phyloP scores from a whole-genome alignment of 2,329 filamentous ascomycete genomes.

The Fusarium chlamydosporum region DNA sequence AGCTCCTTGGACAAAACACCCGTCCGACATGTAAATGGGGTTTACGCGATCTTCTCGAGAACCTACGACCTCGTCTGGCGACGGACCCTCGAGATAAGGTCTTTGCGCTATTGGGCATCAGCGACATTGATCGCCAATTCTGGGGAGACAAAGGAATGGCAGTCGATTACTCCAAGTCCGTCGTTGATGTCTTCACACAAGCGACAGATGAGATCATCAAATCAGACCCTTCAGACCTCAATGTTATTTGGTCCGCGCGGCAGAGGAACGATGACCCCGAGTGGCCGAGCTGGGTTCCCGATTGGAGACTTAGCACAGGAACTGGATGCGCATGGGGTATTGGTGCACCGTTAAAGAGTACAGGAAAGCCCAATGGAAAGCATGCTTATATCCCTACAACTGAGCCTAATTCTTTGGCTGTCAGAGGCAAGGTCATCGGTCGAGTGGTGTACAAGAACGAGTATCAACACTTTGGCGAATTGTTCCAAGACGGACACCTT shows the following conservation, averaged over 20 bases:
- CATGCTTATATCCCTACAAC: conserved; percentile 17
- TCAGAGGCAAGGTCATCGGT: conserved; percentile 25
- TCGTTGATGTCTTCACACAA: conserved; percentile 26
- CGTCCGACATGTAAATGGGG: conserved; percentile 35
- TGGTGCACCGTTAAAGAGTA: conserved; percentile 17
- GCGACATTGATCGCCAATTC: conserved; percentile 18
- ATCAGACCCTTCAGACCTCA: conserved; percentile 9
- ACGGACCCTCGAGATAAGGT: conserved; percentile 41
- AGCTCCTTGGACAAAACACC: conserved; percentile 13
- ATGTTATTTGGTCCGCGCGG: conserved; percentile 36
- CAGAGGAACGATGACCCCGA: conserved; percentile 18
- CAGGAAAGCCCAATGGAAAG: conserved; percentile 2
- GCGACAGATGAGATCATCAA: conserved; percentile 39
- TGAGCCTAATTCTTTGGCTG: background rate
- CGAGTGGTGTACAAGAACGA: conserved; percentile 25
- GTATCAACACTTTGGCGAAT: conserved; percentile 24
- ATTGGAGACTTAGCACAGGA: conserved; percentile 37
- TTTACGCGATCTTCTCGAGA: conserved; percentile 28
- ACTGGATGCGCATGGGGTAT: conserved; percentile 39
- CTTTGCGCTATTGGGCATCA: conserved; percentile 36
- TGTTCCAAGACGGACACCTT: conserved; percentile 11
- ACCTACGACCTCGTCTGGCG: conserved; percentile 31
- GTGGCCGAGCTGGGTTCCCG: conserved; percentile 45
- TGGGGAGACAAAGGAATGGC: conserved; percentile 2
- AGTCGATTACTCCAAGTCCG: conserved; percentile 32